Conservation (phyloP, 2,329 filamentous ascomycete genomes). For the Davidsoniella eucalypti region DNA sequence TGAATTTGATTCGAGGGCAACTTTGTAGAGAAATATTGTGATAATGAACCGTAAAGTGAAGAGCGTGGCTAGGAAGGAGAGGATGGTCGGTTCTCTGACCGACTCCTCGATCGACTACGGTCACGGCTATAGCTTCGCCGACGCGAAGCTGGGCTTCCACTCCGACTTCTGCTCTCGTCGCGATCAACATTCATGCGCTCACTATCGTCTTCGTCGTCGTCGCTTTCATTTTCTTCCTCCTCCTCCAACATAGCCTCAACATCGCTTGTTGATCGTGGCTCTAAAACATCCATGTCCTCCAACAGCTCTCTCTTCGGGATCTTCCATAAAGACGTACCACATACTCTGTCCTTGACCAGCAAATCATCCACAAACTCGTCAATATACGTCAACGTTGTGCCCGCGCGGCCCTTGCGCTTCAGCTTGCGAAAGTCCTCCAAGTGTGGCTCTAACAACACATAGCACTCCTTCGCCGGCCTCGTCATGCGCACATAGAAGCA, state of each 20-base stretch:
- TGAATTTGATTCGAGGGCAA: background rate
- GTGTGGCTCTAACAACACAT: constrained; percentile 62
- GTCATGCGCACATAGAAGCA: constrained; percentile 90
- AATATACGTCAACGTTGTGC: constrained; percentile 61
- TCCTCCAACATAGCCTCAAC: constrained; percentile 55
- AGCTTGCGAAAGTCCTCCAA: constrained; percentile 73
- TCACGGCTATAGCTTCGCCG: constrained; percentile 12
- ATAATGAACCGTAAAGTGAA: background rate
- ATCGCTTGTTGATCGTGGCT: constrained; percentile 67
- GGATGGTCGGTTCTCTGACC: constrained; percentile 13
- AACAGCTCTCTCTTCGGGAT: constrained; percentile 66
- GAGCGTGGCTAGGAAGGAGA: background rate
- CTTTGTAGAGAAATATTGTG: background rate
- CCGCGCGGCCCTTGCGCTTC: constrained; percentile 55
- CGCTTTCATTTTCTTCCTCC: constrained; percentile 29
- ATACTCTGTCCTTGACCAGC: constrained; percentile 74
- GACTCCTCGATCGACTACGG: constrained; percentile 14
- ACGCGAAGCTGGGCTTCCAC: background rate
- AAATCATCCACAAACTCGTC: constrained; percentile 92
- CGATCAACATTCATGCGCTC: constrained; percentile 16
- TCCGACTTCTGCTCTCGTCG: constrained; percentile 5
- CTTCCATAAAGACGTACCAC: constrained; percentile 84
- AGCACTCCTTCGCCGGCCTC: constrained; percentile 66
- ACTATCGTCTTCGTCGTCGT: constrained; percentile 18
- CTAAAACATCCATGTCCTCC: constrained; percentile 77